Evolutionary conservation across 192 early-diverging fungal genomes (phyloP).

Genomic region (Backusella westeae): DNA sequence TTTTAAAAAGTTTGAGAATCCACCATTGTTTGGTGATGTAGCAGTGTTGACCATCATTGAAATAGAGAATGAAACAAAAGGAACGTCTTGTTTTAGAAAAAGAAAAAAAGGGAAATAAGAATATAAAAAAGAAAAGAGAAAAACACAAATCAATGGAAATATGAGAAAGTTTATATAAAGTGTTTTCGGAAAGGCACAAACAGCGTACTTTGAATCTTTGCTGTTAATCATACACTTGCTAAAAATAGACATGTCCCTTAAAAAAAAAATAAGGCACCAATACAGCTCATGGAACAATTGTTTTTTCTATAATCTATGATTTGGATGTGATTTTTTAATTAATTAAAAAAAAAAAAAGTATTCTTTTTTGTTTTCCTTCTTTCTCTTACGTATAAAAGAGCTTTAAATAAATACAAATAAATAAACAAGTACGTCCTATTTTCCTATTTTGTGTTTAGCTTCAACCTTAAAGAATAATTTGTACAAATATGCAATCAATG

Average conservation of each 20-base stretch:
- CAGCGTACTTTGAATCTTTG: background rate
- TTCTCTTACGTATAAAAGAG: no score
- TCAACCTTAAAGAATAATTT: no score
- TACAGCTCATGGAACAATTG: no score
- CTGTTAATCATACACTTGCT: background rate
- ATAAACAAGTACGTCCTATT: no score
- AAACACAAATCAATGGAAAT: background rate
- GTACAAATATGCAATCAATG: no score
- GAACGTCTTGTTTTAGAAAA: background rate
- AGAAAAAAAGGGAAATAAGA: background rate
- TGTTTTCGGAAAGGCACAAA: background rate
- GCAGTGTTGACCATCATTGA: constrained; percentile 1
- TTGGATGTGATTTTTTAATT: no score
- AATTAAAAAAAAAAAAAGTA: no score
- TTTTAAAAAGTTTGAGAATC: constrained; percentile 12
- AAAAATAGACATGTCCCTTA: constrained; percentile 6
- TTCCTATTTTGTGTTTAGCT: no score
- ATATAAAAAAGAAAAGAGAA: background rate
- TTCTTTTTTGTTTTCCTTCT: no score
- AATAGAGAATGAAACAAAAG: background rate
- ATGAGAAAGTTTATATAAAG: background rate
- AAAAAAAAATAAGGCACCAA: background rate
- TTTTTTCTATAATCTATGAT: no score
- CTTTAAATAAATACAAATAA: no score
- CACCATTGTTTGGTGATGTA: constrained; percentile 1